Evolutionary conservation across 2,329 filamentous ascomycete species (phyloP).

Genomic region (Dryadomyces quercus-mongolicae): DNA sequence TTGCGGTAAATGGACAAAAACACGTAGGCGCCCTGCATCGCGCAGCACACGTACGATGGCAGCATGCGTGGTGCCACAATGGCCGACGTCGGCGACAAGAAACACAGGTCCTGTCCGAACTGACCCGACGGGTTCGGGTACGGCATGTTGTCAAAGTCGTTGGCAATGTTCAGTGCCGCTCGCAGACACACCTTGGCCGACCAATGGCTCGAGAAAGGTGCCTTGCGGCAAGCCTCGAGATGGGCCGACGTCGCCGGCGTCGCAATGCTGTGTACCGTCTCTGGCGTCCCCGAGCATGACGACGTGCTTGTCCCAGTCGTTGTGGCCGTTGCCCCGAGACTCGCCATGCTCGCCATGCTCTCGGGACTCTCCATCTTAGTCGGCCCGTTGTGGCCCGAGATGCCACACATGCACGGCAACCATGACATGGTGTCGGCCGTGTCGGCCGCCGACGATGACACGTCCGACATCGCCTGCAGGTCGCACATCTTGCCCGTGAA

Average conservation of each 20-base stretch:
- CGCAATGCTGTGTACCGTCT: neutral
- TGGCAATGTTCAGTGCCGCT: constrained; percentile 34
- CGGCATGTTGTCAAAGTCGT: constrained; percentile 31
- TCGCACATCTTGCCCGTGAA: constrained; percentile 38
- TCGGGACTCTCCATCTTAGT: neutral
- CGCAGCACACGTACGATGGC: constrained; percentile 32
- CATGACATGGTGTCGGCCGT: constrained; percentile 19
- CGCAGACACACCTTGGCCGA: constrained; percentile 37
- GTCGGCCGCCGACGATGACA: constrained; percentile 7
- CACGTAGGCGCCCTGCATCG: constrained; percentile 32
- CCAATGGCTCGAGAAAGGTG: constrained; percentile 27
- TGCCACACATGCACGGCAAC: constrained; percentile 23
- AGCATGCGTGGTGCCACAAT: constrained; percentile 30
- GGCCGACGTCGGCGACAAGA: constrained; percentile 22
- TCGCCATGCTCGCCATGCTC: constrained; percentile 9
- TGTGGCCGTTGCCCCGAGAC: constrained; percentile 11
- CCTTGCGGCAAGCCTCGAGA: neutral
- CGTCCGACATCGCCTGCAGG: constrained; percentile 22
- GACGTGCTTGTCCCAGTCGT: neutral
- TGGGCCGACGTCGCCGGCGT: neutral
- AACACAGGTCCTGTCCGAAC: constrained; percentile 19
- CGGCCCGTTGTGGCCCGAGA: neutral
- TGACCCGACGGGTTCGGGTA: constrained; percentile 29
- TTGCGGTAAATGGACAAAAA: constrained; percentile 30
- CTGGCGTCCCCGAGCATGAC: constrained; percentile 1